These are phyloP conservation scores for Ulota crispa DNA, from an alignment of 225 moss, liverwort and hornwort species.

Conservation along the genomic window DNA sequence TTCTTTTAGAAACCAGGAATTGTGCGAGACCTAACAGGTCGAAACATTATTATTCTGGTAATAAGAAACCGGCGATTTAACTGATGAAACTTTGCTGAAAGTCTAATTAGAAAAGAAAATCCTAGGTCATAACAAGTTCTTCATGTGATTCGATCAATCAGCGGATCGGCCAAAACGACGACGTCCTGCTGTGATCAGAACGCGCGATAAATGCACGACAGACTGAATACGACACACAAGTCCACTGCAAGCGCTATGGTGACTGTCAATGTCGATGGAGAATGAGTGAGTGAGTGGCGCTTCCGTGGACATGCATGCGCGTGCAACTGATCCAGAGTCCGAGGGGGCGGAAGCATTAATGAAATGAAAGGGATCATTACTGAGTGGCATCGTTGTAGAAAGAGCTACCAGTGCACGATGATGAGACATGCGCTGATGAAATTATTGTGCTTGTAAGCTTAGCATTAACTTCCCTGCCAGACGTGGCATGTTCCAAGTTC, in stretches of 20 bases:
- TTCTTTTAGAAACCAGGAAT: not conserved
- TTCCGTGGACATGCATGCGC: conserved; percentile 2
- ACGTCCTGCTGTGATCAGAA: not conserved
- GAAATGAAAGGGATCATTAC: conserved; percentile 15
- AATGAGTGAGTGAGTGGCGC: not conserved
- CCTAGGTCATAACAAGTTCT: not conserved
- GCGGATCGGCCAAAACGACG: not conserved
- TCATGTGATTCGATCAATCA: not conserved
- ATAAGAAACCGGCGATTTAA: not conserved
- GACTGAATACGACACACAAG: not conserved
- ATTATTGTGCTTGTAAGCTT: not conserved
- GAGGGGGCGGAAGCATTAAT: not conserved
- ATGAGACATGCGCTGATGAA: not conserved
- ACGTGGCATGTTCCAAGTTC: conserved; percentile 42
- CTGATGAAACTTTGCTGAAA: not conserved
- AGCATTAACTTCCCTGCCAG: conserved; percentile 20
- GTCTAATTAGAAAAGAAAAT: not conserved
- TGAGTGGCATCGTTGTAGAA: conserved; percentile 9
- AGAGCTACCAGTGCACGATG: conserved; percentile 9
- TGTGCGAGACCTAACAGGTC: not conserved
- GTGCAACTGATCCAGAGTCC: not conserved
- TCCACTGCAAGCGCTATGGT: not conserved
- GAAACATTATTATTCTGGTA: not conserved
- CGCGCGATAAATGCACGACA: not conserved
- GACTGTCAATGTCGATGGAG: no score